Evolutionary conservation across 129 eudicot genomes (phyloP).

Genomic region (Arctium lappa): DNA sequence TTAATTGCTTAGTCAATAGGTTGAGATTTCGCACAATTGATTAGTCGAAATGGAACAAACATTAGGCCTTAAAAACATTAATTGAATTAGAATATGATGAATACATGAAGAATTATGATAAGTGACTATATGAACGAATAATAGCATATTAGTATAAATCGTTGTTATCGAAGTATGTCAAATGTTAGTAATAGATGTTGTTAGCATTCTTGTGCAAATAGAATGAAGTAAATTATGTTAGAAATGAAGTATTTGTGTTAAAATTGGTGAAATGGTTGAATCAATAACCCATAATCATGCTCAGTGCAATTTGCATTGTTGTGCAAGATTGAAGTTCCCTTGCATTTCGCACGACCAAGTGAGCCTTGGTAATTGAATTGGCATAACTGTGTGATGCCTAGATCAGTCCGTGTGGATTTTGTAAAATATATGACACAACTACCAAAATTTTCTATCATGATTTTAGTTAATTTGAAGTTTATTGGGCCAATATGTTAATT

Average conservation of each 20-base stretch:
- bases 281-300: neutral
- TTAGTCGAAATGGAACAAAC: neutral
- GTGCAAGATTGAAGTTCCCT: neutral
- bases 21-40: neutral
- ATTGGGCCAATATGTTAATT: neutral
- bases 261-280: too few relatives aligned
- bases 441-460: neutral
- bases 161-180: neutral
- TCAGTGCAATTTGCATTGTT: neutral
- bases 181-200: too few relatives aligned
- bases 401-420: neutral
- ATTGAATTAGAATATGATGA: neutral
- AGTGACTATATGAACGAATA: neutral
- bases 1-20: neutral
- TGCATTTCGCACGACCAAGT: neutral
- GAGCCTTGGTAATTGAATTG: neutral
- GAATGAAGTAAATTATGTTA: neutral
- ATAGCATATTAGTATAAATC: neutral
- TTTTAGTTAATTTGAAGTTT: neutral
- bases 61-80: neutral
- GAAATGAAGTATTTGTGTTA: neutral
- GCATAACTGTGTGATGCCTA: neutral
- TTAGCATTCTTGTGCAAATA: too few relatives aligned
- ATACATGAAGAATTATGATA: neutral
- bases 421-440: neutral